Evolutionary conservation across 768 basidiomycete species (phyloP), one percentile per base, ranked within the genome.

Genomic region (Boletus huronensis): DNA sequence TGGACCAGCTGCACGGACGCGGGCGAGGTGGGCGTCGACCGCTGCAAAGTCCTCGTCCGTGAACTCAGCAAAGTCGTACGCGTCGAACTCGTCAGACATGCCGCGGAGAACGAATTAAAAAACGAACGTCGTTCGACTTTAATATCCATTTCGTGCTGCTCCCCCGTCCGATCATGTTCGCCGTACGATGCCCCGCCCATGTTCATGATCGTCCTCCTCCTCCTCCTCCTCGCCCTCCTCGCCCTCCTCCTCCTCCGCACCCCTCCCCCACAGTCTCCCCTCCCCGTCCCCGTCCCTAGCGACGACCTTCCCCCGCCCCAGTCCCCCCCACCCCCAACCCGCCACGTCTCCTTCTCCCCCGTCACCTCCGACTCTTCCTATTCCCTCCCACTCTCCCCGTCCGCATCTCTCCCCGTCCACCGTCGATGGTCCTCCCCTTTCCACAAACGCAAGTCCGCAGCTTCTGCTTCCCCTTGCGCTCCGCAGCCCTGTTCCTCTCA

Each of bases 31-130:
- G 2, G 76, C 55, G 28, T 71, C 66, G 28, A 74, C 75, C 25
- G 67, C 64, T 3, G 72, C 75, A 38, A 86, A 75, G 25, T 88
- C 84, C 31, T 83, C 77, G 25, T 76, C 75, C 0, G 83, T 83
- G 56, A 86, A 81, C 45, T 79, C 80, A 0, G 80, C 75, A 46
- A 85, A 72, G 41, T 80, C 74, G 59, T 81, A 81, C 5, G 61
- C 70, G 19, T 76, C 76, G 59, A 74, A 85, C 57, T 79, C 77
- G 58, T 75, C 60, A 7, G 67, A 65, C 67, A 70, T 70, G 1
- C 28, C 50, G 56, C 61, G 56, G 64, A 58, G 61, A 44, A 2
- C 17, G 48, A 57, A 55, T 47, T 14, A 21, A 59, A 65, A 41
- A 55, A 31, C 17, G 43, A 45, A 25, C 14, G 52, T 70, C 41